Base-by-base conservation (phyloP, 2,329 filamentous ascomycete genomes). In the Metarhizium sp. region DNA sequence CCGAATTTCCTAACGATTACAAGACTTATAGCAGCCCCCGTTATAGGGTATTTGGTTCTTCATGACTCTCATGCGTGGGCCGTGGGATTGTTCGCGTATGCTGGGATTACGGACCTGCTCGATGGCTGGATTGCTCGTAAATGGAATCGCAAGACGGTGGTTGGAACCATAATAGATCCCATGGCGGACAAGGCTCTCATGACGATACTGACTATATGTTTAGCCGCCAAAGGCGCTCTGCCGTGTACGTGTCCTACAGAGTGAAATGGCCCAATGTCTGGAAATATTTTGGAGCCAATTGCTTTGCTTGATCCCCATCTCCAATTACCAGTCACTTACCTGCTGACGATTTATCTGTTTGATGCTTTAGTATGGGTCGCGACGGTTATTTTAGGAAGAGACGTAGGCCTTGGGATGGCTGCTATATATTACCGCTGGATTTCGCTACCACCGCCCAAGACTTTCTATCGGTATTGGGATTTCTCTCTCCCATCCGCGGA, bases 361-460 rank as follows among this genome's bases (percentile, higher is more conserved):
- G 34, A 14, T 30, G 29, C 16, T 50, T 3, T 55, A 89, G 85
- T 92, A 42, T 96, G 92, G 82, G 78, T 97, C 3, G 92, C 92
- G 2, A 80, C 79, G n/a, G 84, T 97, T 51, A 96, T 99, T 59
- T 81, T 99, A 3, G 92, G 92, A 32, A 84, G 94, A 47, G 94
- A 99, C 64, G 81, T 88, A 46, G 89, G 86, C 20, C 80, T 99
- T 4, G 91, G 81, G 30, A 78, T 96, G 25, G 84, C 91, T 2
- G 94, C 94, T 29, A 85, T 99, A 62, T 97, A 96, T 75, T 97
- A 94, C 71, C 87, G 94, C 60, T 97, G 90, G 82, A 95, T 96
- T 61, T 95, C 90, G 2, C 79, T 99, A 6, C 94, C 94, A 0
- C 86, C 89, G 0, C 94, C 94, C 2, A 97, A 97, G 73, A 97